Evolutionary conservation across 2,329 filamentous ascomycete genomes (phyloP), one percentile per base, ranked within the genome.

Genomic region (Colletotrichum sublineola): DNA sequence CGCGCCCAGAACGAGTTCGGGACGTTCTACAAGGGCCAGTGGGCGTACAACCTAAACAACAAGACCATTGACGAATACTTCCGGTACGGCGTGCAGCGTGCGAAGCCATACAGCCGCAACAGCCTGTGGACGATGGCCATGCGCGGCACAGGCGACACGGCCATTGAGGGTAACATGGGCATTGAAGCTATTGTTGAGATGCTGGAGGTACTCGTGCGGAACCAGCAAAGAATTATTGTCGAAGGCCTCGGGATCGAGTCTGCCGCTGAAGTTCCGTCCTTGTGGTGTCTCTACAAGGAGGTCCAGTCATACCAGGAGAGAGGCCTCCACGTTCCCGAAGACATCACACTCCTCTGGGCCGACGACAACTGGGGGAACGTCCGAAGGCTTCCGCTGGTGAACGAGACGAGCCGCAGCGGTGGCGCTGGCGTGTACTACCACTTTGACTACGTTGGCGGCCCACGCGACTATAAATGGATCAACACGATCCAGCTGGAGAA

Each of bases 241-340:
- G 84, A 87, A 2, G 87, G 92, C 0, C 86, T 92, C 55, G 85
- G 84, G 15, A 81, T 85, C 3, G 80, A 79, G 1, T 80, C 88
- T 57, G 83, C 87, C 48, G 80, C 85, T 5, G 81, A 85, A 1
- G 87, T 91, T 0, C 91, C 92, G 7, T 91, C 93, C 79, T 86
- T 91, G 81, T 93, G 92, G 91, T 93, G 91, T 76, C 81, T 94
- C 73, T 94, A 94, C 81, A 93, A 93, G 78, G 92, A 94, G 78
- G 91, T 94, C 2, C 90, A 92, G 80, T 87, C 88, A 8, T 93
- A 94, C 78, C 89, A 91, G 70, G 88, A 91, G 69, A 84, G 88
- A 20, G 91, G 91, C 1, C 85, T 93, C 5, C 66, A 73, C 3
- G 82, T 85, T 2, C 90, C 91, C 0, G 91, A 93, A 48, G 87